Conservation (phyloP, 257 asterid species). For the Solanum pinnatisectum region DNA sequence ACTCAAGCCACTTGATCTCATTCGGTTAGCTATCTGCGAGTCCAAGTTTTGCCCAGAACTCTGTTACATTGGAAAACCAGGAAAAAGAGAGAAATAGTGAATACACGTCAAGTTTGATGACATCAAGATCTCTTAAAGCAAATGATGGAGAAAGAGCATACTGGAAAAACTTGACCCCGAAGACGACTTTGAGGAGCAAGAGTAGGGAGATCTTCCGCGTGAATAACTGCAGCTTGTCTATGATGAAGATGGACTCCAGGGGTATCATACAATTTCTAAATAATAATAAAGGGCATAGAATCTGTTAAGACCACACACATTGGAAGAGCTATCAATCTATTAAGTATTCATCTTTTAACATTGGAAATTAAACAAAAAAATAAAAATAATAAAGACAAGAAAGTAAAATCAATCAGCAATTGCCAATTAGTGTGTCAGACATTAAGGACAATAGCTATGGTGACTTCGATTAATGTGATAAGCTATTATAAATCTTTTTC, state of each 20-base stretch:
- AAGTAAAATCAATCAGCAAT: background rate
- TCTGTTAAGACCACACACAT: background rate
- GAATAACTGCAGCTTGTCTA: constrained; percentile 93
- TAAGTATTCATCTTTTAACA: background rate
- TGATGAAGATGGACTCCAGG: constrained; percentile 99
- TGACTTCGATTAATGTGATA: background rate
- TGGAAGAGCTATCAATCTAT: background rate
- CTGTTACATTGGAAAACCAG: constrained; percentile 19
- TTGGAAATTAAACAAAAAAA: background rate
- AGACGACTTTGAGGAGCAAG: constrained; percentile 98
- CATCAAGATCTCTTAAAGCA: constrained; percentile 2
- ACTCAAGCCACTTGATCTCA: constrained; percentile 54
- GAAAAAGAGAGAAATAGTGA: constrained; percentile 1
- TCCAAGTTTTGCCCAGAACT: constrained; percentile 26
- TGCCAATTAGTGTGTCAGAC: background rate
- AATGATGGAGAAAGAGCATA: constrained; percentile 27
- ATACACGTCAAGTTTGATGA: background rate
- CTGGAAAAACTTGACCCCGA: constrained; percentile 79
- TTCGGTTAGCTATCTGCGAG: constrained; percentile 24
- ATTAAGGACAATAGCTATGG: background rate
- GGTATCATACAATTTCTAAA: constrained; percentile 82
- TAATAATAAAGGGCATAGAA: background rate
- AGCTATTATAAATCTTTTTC: background rate
- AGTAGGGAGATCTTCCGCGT: constrained; percentile 84
- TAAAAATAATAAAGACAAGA: background rate